A percentile compares a stretch with the other conserved stretches of the same genome.
phyloP scores from a whole-genome alignment of 163 green algal species.

The Scenedesmus sp. region DNA sequence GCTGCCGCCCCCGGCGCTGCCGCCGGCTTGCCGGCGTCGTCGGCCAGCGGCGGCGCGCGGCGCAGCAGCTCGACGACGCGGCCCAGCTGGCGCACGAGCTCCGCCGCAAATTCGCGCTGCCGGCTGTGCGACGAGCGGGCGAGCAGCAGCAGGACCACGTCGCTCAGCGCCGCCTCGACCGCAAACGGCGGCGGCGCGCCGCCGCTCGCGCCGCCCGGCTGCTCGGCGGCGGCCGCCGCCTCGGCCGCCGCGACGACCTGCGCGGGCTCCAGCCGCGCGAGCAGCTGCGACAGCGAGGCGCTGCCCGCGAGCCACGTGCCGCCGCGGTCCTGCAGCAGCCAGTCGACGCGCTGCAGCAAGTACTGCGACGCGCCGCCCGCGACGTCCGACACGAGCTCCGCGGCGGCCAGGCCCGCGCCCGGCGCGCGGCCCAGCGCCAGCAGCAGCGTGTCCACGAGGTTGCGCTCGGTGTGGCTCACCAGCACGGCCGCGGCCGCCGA shows the following conservation, averaged over 20 bases:
- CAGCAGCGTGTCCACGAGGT: slow-evolving; percentile 42
- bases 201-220: not conserved
- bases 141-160: slow-evolving; percentile 42
- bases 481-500: slow-evolving; percentile 1
- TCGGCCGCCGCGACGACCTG: slow-evolving; percentile 30
- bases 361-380: not conserved
- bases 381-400: slow-evolving; percentile 8
- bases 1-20: not conserved
- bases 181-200: slow-evolving; percentile 12
- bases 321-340: slow-evolving; percentile 39
- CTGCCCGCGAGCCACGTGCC: slow-evolving; percentile 20
- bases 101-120: slow-evolving; percentile 39
- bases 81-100: slow-evolving; percentile 22
- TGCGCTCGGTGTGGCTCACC: slow-evolving; percentile 16
- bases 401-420: not conserved
- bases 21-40: not conserved
- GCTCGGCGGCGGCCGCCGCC: slow-evolving; percentile 2
- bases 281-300: not conserved
- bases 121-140: not conserved
- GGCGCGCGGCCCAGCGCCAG: slow-evolving; percentile 1
- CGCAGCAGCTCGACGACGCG: slow-evolving; percentile 17
- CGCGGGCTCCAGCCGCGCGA: slow-evolving; percentile 28
- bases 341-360: slow-evolving; percentile 26
- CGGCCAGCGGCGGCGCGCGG: not conserved
- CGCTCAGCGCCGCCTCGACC: slow-evolving; percentile 13